Evolutionary conservation across 2,329 filamentous ascomycete genomes (phyloP).

Genomic region (Tetracladium maxilliforme): DNA sequence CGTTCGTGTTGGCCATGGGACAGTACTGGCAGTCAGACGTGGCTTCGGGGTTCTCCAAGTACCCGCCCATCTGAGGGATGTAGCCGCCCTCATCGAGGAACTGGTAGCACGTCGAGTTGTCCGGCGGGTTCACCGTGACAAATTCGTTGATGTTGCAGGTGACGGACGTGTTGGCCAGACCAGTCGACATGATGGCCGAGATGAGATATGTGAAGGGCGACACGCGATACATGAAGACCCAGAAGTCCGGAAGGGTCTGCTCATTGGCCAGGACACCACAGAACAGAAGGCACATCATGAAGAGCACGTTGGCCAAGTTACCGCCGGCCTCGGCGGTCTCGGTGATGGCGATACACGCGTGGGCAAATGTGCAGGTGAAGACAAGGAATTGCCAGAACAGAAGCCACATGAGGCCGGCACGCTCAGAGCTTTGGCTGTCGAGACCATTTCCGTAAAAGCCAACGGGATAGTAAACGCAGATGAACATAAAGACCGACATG

Average conservation of each 20-base stretch:
- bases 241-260: slow-evolving; percentile 50
- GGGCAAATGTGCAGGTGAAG: slow-evolving; percentile 65
- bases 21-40: slow-evolving; percentile 38
- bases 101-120: no score
- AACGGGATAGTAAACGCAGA: slow-evolving; percentile 73
- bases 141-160: slow-evolving; percentile 54
- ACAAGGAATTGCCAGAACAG: slow-evolving; percentile 59
- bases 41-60: slow-evolving; percentile 29
- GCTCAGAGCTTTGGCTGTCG: slow-evolving; percentile 24
- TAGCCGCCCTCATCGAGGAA: no score
- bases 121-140: no score
- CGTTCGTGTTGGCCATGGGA: slow-evolving; percentile 29
- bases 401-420: slow-evolving; percentile 64
- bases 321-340: slow-evolving; percentile 59
- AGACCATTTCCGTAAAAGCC: slow-evolving; percentile 61
- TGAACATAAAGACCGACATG: slow-evolving; percentile 57
- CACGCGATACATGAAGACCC: slow-evolving; percentile 70
- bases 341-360: slow-evolving; percentile 60
- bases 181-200: slow-evolving; percentile 51
- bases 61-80: slow-evolving; percentile 42
- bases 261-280: slow-evolving; percentile 60
- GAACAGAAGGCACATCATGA: slow-evolving; percentile 58
- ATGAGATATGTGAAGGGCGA: slow-evolving; percentile 72
- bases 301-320: slow-evolving; percentile 60
- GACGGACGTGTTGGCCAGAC: slow-evolving; percentile 50